phyloP scores from a whole-genome alignment of 1,284 basidiomycete genomes.

The Cryptococcus amylolentus region DNA sequence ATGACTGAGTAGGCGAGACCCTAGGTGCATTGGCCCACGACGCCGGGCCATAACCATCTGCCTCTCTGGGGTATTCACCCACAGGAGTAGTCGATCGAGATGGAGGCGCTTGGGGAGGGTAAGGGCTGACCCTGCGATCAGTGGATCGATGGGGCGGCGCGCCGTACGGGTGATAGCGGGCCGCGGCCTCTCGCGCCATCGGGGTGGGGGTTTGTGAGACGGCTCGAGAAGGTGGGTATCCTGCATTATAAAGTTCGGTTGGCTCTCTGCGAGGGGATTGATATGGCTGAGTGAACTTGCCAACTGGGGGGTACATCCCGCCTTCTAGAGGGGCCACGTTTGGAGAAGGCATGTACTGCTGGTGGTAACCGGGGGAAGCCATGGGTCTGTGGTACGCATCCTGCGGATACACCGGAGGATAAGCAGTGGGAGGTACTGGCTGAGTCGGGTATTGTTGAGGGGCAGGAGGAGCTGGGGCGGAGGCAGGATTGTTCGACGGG shows the following conservation, averaged over 20 bases:
- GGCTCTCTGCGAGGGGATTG: neutral
- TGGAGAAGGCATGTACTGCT: neutral
- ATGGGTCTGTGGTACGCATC: neutral
- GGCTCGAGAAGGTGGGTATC: neutral
- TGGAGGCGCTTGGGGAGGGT: constrained; percentile 2
- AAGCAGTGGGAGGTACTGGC: constrained; percentile 10
- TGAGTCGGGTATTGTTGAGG: constrained; percentile 9
- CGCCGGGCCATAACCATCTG: neutral
- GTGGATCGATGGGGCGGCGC: constrained; percentile 1
- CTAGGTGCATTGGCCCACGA: neutral
- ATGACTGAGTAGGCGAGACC: constrained; percentile 11
- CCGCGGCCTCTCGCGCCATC: neutral
- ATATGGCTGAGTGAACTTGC: constrained; percentile 12
- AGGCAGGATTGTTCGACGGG: constrained; percentile 3
- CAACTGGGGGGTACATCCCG: constrained; percentile 1
- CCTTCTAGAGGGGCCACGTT: neutral
- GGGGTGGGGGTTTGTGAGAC: neutral
- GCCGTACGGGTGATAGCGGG: constrained; percentile 13
- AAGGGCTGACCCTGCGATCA: constrained; percentile 1
- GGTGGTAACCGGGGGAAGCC: neutral
- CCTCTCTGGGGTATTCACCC: neutral
- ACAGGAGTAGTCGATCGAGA: too few species aligned
- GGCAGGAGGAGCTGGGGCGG: constrained; percentile 18
- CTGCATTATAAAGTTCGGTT: neutral
- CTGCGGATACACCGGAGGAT: constrained; percentile 4